Evolutionary conservation across 2,329 filamentous ascomycete species (phyloP).

Genomic region (Taxawa tesnikishii): DNA sequence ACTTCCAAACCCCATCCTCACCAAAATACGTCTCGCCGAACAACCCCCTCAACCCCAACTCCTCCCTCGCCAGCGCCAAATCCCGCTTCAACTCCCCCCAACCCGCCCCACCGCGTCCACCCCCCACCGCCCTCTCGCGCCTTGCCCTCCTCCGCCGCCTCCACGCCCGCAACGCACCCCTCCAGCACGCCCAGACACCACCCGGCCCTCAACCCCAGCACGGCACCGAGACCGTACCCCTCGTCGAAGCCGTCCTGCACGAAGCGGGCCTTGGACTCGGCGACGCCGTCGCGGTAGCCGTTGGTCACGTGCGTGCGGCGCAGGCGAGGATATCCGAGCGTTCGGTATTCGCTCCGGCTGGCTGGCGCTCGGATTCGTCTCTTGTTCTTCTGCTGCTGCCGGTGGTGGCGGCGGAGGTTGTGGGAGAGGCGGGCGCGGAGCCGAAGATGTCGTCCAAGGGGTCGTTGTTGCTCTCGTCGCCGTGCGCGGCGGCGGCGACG

Average conservation of each 20-base stretch:
- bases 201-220: constrained; percentile 63
- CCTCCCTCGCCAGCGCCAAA: constrained; percentile 22
- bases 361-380: too few relatives aligned
- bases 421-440: constrained; percentile 27
- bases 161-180: constrained; percentile 47
- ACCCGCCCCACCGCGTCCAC: constrained; percentile 16
- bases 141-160: constrained; percentile 9
- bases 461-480: constrained; percentile 8
- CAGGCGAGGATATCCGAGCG: constrained; percentile 62
- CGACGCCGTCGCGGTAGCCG: constrained; percentile 83
- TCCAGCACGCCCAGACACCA: constrained; percentile 67
- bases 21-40: constrained; percentile 57
- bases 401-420: not conserved
- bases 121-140: too few relatives aligned
- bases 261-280: constrained; percentile 58
- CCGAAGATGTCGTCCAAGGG: constrained; percentile 35
- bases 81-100: constrained; percentile 15
- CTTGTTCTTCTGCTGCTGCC: not conserved
- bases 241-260: constrained; percentile 88
- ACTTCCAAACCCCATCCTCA: constrained; percentile 60
- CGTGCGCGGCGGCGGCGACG: not conserved
- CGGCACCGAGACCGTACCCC: constrained; percentile 73
- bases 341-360: constrained; percentile 17
- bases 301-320: constrained; percentile 67
- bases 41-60: constrained; percentile 40